Conservation (phyloP, 2,329 filamentous ascomycete species). For the Calonectria montana region DNA sequence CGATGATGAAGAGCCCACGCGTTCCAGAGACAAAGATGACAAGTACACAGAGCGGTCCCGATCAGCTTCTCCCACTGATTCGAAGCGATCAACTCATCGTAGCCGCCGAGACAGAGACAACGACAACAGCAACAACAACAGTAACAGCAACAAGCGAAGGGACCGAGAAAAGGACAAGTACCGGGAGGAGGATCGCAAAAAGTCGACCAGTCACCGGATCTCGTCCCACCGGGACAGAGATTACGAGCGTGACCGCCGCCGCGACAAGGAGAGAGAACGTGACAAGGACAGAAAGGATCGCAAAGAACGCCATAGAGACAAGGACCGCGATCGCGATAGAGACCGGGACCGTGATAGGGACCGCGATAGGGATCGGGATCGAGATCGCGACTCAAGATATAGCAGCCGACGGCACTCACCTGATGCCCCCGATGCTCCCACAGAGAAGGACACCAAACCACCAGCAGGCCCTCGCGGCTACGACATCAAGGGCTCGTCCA, state of each 20-base stretch:
- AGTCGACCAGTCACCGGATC: constrained; percentile 53
- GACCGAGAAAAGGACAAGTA: constrained; percentile 60
- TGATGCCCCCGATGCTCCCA: constrained; percentile 42
- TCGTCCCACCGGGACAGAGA: constrained; percentile 59
- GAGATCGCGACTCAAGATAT: constrained; percentile 44
- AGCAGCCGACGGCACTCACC: constrained; percentile 49
- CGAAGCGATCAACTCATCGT: constrained; percentile 67
- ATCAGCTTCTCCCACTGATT: constrained; percentile 72
- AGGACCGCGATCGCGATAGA: constrained; percentile 49
- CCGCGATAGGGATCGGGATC: constrained; percentile 47
- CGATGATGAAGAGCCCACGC: constrained; percentile 58
- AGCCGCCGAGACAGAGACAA: constrained; percentile 68
- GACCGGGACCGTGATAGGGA: constrained; percentile 50
- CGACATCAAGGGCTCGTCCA: constrained; percentile 53
- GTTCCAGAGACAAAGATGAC: constrained; percentile 51
- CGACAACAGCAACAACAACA: no score
- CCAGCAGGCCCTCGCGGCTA: constrained; percentile 54
- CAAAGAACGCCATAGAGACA: constrained; percentile 50
- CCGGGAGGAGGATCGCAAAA: constrained; percentile 57
- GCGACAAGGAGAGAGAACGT: constrained; percentile 53
- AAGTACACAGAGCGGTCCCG: constrained; percentile 67
- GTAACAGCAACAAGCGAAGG: constrained; percentile 55
- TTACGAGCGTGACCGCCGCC: constrained; percentile 47
- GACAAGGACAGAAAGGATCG: constrained; percentile 54
- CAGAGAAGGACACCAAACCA: constrained; percentile 55